These are phyloP conservation scores for Candida sanyaensis DNA, from an alignment of 1,139 yeast genomes.

Conservation along the genomic window DNA sequence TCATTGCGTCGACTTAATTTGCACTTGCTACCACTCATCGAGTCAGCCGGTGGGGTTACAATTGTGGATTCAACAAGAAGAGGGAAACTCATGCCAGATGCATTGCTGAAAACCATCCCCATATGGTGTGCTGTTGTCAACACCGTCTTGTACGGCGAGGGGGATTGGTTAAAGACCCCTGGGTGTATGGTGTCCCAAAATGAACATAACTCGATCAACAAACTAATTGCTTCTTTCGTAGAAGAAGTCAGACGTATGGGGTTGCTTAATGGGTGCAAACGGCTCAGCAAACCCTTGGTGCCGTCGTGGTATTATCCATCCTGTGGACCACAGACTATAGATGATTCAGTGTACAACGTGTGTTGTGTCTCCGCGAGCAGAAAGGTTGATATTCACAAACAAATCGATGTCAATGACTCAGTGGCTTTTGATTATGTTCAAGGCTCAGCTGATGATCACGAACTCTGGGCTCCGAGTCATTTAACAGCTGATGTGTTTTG, in stretches of 20 bases:
- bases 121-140: constrained; percentile 89
- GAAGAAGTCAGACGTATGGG: constrained; percentile 41
- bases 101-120: constrained; percentile 82
- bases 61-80: constrained; percentile 85
- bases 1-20: constrained; percentile 72
- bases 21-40: constrained; percentile 58
- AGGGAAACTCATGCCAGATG: constrained; percentile 85
- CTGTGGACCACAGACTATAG: constrained; percentile 1
- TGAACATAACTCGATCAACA: constrained; percentile 57
- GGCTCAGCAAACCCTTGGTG: constrained; percentile 50
- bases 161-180: constrained; percentile 43
- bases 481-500: constrained; percentile 58
- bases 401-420: constrained; percentile 4
- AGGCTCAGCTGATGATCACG: constrained; percentile 95
- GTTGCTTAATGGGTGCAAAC: constrained; percentile 29
- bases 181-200: constrained; percentile 53
- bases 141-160: constrained; percentile 44
- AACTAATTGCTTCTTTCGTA: constrained; percentile 52
- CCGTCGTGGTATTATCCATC: constrained; percentile 73
- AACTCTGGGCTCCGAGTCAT: constrained; percentile 67
- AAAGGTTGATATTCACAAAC: constrained; percentile 27
- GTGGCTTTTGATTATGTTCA: constrained; percentile 60
- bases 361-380: constrained; percentile 67
- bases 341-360: constrained; percentile 19
- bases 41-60: constrained; percentile 45